Evolutionary conservation across 257 asterid genomes (phyloP).

Genomic region (Rauvolfia tetraphylla): DNA sequence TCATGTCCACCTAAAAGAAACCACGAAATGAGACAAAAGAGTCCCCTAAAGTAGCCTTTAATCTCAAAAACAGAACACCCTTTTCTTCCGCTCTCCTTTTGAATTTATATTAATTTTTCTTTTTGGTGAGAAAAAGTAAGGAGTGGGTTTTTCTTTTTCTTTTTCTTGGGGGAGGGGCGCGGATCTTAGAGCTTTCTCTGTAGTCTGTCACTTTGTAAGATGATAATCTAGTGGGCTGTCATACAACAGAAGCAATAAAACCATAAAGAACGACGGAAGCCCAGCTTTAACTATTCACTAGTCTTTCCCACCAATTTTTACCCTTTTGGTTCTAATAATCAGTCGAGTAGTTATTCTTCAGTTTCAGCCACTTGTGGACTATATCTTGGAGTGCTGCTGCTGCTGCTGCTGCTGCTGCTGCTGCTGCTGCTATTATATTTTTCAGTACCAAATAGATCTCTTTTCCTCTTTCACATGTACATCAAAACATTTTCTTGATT

Average conservation of each 20-base stretch:
- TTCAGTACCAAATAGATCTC: slow-evolving; percentile 6
- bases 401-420: slow-evolving; percentile 8
- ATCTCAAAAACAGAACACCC: slow-evolving; percentile 31
- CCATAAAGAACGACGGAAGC: slow-evolving; percentile 1
- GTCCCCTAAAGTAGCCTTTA: slow-evolving; percentile 40
- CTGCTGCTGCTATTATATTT: background rate
- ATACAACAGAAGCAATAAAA: slow-evolving; percentile 12
- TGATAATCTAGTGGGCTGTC: slow-evolving; percentile 16
- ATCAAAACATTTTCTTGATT: slow-evolving; percentile 7
- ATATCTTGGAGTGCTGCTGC: slow-evolving; percentile 6
- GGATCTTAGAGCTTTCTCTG: background rate
- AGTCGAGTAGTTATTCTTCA: slow-evolving; percentile 14
- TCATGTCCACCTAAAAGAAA: slow-evolving; percentile 44
- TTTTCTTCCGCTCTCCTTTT: slow-evolving; percentile 16
- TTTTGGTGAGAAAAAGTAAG: background rate
- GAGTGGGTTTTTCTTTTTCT: no score
- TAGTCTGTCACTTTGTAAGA: slow-evolving; percentile 2
- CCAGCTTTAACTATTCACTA: slow-evolving; percentile 4
- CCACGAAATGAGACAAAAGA: slow-evolving; percentile 43
- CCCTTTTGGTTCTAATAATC: slow-evolving; percentile 7
- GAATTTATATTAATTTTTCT: background rate
- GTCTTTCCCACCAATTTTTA: slow-evolving; percentile 1
- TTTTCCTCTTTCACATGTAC: background rate
- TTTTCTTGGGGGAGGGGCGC: no score
- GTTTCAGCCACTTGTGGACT: slow-evolving; percentile 4